Conservation (phyloP, 495 filamentous ascomycete genomes). For the Stereocaulon alpinum region DNA sequence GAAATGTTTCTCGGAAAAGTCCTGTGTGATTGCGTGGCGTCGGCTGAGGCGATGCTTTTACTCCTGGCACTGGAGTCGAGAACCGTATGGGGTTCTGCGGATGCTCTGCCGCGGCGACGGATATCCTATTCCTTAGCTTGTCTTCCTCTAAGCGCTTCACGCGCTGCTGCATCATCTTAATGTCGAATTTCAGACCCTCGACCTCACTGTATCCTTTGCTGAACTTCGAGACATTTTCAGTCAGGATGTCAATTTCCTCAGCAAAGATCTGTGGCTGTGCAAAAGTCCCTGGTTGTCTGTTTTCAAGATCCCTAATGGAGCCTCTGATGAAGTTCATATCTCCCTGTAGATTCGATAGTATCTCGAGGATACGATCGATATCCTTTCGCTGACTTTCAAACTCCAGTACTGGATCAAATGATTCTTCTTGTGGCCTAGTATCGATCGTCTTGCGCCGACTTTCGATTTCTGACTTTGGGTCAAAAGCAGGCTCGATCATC, state of each 20-base stretch:
- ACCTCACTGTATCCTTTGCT: constrained; percentile 4
- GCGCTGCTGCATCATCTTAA: constrained; percentile 14
- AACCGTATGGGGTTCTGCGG: not conserved
- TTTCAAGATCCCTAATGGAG: not conserved
- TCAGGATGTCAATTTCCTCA: not conserved
- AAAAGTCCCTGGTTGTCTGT: not conserved
- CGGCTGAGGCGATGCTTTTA: not conserved
- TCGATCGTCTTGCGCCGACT: not conserved
- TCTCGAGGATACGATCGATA: not conserved
- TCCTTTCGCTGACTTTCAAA: constrained; percentile 1
- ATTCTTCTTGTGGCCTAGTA: not conserved
- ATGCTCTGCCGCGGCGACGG: not conserved
- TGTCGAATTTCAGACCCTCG: constrained; percentile 12
- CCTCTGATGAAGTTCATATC: not conserved
- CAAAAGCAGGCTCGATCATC: not conserved
- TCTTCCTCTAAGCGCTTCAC: constrained; percentile 10
- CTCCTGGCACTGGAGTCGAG: not conserved
- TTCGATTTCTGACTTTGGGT: not conserved
- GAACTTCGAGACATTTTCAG: not conserved
- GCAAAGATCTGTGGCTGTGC: not conserved
- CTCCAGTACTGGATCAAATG: not conserved
- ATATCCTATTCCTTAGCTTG: not conserved
- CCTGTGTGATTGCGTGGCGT: not conserved
- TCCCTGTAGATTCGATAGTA: not conserved
- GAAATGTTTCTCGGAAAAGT: not conserved